Evolutionary conservation across 192 early-diverging fungal genomes (phyloP).

Genomic region (Backusella tarrabulga): DNA sequence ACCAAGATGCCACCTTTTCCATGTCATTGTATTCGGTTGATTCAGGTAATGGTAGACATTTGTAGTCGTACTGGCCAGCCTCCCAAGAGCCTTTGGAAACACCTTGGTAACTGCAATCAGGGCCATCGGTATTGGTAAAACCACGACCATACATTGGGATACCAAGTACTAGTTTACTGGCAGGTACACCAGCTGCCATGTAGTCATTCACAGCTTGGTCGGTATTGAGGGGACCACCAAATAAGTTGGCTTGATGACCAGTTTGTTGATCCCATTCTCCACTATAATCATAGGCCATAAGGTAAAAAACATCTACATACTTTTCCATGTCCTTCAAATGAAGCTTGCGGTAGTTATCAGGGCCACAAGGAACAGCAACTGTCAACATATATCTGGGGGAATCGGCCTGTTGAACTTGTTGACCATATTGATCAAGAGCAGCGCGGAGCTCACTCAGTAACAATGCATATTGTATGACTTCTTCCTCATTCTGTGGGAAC

Average conservation of each 20-base stretch:
- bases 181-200: slow-evolving; percentile 71
- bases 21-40: slow-evolving; percentile 77
- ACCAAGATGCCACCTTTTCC: slow-evolving; percentile 70
- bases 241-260: slow-evolving; percentile 89
- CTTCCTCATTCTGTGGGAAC: slow-evolving; percentile 70
- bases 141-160: slow-evolving; percentile 92
- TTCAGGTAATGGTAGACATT: slow-evolving; percentile 62
- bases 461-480: slow-evolving; percentile 76
- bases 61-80: slow-evolving; percentile 88
- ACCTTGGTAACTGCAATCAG: slow-evolving; percentile 62
- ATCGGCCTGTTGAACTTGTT: slow-evolving; percentile 11
- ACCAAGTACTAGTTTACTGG: slow-evolving; percentile 85
- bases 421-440: slow-evolving; percentile 57
- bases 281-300: slow-evolving; percentile 90
- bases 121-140: slow-evolving; percentile 80
- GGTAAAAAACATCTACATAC: slow-evolving; percentile 75
- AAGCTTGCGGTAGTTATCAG: slow-evolving; percentile 57
- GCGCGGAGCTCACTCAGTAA: slow-evolving; percentile 72
- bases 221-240: slow-evolving; percentile 55
- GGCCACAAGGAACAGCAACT: slow-evolving; percentile 66
- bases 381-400: slow-evolving; percentile 57
- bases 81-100: slow-evolving; percentile 83
- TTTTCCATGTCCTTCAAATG: slow-evolving; percentile 60
- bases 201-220: slow-evolving; percentile 76
- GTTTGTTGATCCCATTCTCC: slow-evolving; percentile 65